Conservation (phyloP, 2,329 filamentous ascomycete genomes). For the Calycina herbarum region DNA sequence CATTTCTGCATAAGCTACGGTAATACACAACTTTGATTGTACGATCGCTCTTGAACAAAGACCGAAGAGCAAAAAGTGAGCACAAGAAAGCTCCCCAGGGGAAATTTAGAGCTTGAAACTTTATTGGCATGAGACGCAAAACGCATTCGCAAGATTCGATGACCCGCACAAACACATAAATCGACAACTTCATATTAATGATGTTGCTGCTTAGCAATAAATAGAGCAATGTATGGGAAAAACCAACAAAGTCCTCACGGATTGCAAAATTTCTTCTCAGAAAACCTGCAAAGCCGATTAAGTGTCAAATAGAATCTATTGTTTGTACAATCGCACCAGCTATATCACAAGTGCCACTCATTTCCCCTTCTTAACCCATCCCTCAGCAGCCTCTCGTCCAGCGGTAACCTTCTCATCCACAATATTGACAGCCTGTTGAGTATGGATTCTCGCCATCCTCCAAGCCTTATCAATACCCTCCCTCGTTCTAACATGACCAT, state of each 20-base stretch:
- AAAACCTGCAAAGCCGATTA: not conserved
- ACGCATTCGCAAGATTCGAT: no score
- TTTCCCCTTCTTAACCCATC: slow-evolving; percentile 83
- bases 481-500: slow-evolving; percentile 73
- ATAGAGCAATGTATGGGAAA: not conserved
- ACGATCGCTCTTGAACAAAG: no score
- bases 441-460: slow-evolving; percentile 74
- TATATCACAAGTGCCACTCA: slow-evolving; percentile 21
- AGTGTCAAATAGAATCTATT: slow-evolving; percentile 20
- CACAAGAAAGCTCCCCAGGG: no score
- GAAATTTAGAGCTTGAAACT: no score
- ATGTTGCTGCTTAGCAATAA: not conserved
- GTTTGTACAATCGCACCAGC: slow-evolving; percentile 24
- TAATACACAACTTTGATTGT: no score
- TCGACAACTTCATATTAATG: not conserved
- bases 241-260: not conserved
- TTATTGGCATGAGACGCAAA: no score
- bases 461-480: slow-evolving; percentile 69
- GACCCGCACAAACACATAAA: no score
- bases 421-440: slow-evolving; percentile 66
- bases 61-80: no score
- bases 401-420: slow-evolving; percentile 79
- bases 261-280: not conserved
- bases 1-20: no score
- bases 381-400: slow-evolving; percentile 75